phyloP scores from a whole-genome alignment of 176 grass and related monocot species.

The Carex scoparia region DNA sequence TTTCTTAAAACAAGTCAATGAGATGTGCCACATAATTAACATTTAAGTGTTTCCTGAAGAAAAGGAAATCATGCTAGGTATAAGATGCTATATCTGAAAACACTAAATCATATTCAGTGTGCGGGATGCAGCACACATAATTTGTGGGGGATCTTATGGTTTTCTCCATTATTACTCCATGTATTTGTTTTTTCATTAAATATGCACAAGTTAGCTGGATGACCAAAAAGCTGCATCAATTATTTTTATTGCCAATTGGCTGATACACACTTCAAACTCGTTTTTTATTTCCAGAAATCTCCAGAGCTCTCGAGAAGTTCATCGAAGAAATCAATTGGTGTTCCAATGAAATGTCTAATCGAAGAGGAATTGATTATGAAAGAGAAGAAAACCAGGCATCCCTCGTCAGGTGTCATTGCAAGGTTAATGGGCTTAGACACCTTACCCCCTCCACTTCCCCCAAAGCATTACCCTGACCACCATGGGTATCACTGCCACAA shows the following conservation, averaged over 20 bases:
- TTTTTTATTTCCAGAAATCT: slow-evolving; percentile 39
- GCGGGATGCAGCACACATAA: not conserved
- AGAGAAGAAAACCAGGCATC: slow-evolving; percentile 57
- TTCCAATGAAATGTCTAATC: slow-evolving; percentile 75
- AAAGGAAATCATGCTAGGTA: not conserved
- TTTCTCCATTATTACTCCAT: not conserved
- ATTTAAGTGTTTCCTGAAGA: not conserved
- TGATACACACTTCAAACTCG: not conserved
- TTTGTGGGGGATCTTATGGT: not conserved
- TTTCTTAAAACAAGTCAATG: not conserved
- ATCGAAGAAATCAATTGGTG: slow-evolving; percentile 36
- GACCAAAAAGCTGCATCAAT: not conserved
- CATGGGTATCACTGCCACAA: slow-evolving; percentile 22
- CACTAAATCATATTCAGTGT: not conserved
- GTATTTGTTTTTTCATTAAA: not conserved
- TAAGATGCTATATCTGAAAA: slow-evolving; percentile 5
- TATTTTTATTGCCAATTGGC: slow-evolving; percentile 5
- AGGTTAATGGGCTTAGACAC: slow-evolving; percentile 94
- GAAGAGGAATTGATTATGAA: slow-evolving; percentile 70
- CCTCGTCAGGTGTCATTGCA: slow-evolving; percentile 72
- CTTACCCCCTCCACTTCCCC: slow-evolving; percentile 35
- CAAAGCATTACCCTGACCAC: not conserved
- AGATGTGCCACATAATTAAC: not conserved
- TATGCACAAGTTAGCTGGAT: not conserved
- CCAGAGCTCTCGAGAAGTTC: slow-evolving; percentile 37